These are phyloP conservation scores for Tuber magnatum DNA, from an alignment of 495 filamentous ascomycete genomes.

Conservation along the genomic window DNA sequence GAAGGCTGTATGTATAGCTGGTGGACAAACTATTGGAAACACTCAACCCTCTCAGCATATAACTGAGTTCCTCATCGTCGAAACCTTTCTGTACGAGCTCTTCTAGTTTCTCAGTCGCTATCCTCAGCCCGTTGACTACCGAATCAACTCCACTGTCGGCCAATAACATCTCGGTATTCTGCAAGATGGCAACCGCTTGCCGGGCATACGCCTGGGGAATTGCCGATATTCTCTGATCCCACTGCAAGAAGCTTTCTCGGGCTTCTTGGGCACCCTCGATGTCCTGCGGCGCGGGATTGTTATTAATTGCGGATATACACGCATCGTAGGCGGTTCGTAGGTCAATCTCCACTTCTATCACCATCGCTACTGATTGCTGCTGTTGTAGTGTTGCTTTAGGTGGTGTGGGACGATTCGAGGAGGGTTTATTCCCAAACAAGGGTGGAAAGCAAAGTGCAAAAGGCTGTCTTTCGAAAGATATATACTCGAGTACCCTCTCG, in stretches of 20 bases:
- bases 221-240: slow-evolving; percentile 4
- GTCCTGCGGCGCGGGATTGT: background rate
- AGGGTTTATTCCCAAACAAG: background rate
- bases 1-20: background rate
- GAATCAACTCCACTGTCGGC: background rate
- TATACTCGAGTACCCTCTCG: background rate
- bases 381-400: background rate
- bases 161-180: background rate
- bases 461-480: background rate
- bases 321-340: background rate
- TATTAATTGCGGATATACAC: background rate
- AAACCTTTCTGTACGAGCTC: background rate
- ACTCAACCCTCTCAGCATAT: background rate
- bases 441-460: background rate
- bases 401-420: background rate
- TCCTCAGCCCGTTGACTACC: background rate
- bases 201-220: background rate
- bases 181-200: background rate
- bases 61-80: background rate
- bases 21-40: background rate
- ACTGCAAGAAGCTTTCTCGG: background rate
- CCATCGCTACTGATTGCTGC: background rate
- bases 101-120: background rate
- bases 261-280: background rate
- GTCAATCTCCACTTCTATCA: background rate